Conservation (phyloP, 257 asterid species). For the Fraxinus excelsior region DNA sequence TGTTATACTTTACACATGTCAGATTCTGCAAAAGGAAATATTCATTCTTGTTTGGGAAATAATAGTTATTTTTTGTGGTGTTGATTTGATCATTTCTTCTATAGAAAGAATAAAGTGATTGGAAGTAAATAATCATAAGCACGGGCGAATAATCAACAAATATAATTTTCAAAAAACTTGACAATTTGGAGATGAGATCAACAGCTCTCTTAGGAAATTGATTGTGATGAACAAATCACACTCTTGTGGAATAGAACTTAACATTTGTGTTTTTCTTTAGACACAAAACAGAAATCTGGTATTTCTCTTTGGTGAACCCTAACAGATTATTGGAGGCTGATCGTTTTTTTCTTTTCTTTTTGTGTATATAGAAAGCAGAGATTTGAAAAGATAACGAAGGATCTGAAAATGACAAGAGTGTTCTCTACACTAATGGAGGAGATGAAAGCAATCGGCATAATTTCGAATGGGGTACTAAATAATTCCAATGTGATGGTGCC, state of each 20-base stretch:
- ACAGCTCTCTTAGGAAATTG: background rate
- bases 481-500: constrained; percentile 83
- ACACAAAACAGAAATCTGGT: background rate
- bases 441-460: constrained; percentile 71
- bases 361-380: constrained; percentile 62
- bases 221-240: background rate
- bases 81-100: no score
- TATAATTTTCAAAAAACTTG: background rate
- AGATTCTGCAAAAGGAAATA: background rate
- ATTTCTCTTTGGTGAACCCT: background rate
- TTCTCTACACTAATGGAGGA: constrained; percentile 81
- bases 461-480: constrained; percentile 33
- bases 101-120: background rate
- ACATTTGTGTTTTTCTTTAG: background rate
- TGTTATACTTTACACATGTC: background rate
- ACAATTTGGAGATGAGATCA: background rate
- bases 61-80: background rate
- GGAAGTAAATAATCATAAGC: background rate
- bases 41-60: background rate
- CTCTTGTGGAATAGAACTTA: background rate
- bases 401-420: constrained; percentile 68
- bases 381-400: constrained; percentile 74
- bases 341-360: background rate
- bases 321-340: background rate
- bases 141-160: background rate